Conservation (phyloP, 768 basidiomycete species). For the Austroboletus eburneus region DNA sequence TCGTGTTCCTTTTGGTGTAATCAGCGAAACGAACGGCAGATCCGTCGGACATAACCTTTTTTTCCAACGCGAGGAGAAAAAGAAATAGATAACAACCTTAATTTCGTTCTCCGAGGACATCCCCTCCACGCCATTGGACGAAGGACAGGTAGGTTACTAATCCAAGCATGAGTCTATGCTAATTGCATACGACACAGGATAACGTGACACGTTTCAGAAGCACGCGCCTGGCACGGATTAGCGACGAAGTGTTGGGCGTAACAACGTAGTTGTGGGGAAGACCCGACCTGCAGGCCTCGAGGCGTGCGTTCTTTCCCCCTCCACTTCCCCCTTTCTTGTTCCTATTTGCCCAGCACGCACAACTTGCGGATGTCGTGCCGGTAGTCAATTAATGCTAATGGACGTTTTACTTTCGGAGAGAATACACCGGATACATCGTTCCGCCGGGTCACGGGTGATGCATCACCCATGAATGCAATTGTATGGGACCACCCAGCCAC, state of each 20-base stretch:
- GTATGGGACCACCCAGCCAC: slow-evolving; percentile 9
- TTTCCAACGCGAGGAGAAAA: neutral
- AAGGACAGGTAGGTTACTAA: neutral
- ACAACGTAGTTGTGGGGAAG: slow-evolving; percentile 5
- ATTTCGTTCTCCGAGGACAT: slow-evolving; percentile 18
- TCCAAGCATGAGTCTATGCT: neutral
- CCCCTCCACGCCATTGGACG: neutral
- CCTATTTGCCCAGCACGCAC: neutral
- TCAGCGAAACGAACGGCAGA: slow-evolving; percentile 11
- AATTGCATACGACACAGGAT: slow-evolving; percentile 8
- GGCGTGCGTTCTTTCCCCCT: neutral
- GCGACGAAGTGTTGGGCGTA: slow-evolving; percentile 9
- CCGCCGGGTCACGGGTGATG: neutral
- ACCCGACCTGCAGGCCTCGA: slow-evolving; percentile 6
- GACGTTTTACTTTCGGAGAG: neutral
- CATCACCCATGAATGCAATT: slow-evolving; percentile 6
- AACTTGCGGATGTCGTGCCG: slow-evolving; percentile 2
- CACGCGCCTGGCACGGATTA: slow-evolving; percentile 9
- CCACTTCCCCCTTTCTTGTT: no score
- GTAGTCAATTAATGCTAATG: neutral
- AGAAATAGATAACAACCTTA: slow-evolving; percentile 1
- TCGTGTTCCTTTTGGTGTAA: slow-evolving; percentile 21
- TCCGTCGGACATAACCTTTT: slow-evolving; percentile 4
- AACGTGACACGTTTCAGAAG: slow-evolving; percentile 14
- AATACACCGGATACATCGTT: neutral